Evolutionary conservation across 352 stramenopile species (phyloP).

Genomic region (Globisporangium viniferum): DNA sequence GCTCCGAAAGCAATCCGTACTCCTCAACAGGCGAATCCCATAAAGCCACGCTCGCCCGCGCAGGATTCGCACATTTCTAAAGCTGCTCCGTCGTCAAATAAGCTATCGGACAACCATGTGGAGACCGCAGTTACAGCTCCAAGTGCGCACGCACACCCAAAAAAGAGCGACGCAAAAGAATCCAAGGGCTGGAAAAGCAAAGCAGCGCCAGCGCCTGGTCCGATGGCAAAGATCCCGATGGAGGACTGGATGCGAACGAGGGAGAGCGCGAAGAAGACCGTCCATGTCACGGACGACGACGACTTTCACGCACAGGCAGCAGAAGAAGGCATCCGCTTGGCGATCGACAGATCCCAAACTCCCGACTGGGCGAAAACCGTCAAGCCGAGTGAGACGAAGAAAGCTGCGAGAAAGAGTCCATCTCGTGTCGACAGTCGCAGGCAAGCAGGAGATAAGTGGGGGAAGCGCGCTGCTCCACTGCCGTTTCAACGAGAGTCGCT

Average conservation of each 20-base stretch:
- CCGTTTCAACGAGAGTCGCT: neutral
- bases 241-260: slow-evolving; percentile 76
- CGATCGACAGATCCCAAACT: slow-evolving; percentile 56
- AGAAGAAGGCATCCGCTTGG: slow-evolving; percentile 10
- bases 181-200: slow-evolving; percentile 48
- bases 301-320: neutral
- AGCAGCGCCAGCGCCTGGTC: slow-evolving; percentile 36
- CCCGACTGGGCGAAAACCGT: slow-evolving; percentile 55
- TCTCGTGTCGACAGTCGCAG: slow-evolving; percentile 2
- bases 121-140: neutral
- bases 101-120: neutral
- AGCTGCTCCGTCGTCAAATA: neutral
- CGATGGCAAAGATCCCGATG: slow-evolving; percentile 52
- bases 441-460: slow-evolving; percentile 19
- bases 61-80: slow-evolving; percentile 1
- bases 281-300: slow-evolving; percentile 23
- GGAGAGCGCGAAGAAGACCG: slow-evolving; percentile 44
- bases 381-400: slow-evolving; percentile 16
- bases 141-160: slow-evolving; percentile 1
- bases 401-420: slow-evolving; percentile 17
- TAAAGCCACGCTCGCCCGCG: neutral
- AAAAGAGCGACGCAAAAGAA: slow-evolving; percentile 19
- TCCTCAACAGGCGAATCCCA: neutral
- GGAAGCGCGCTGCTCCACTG: slow-evolving; percentile 3
- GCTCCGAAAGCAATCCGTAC: slow-evolving; percentile 6